Evolutionary conservation across 495 filamentous ascomycete species (phyloP), one percentile per base, ranked within the genome.

Genomic region (Letharia columbiana): DNA sequence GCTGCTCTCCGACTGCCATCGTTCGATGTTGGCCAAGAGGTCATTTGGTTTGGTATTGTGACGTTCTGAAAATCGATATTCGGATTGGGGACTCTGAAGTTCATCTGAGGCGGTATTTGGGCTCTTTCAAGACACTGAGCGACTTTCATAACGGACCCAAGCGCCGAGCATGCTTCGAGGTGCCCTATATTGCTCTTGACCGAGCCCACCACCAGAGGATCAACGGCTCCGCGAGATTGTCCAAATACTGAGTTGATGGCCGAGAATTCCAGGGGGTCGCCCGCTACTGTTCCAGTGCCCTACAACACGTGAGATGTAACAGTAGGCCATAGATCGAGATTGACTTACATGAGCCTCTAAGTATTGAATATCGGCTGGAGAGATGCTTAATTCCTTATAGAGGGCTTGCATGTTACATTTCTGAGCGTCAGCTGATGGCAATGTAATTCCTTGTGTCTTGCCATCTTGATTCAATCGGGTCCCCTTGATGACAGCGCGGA

Each of bases 61-160:
- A 71, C 35, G 35, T 47, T 35, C 11, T 31, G 42, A 59, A 67
- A 66, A 70, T 71, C 72, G 67, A 77, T 7, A 35, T 66, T 28
- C 31, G 62, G 23, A 61, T 45, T 64, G 40, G 57, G 40, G 28
- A 70, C 71, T 15, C 69, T 70, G 49, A 76, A 81, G 23, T 78
- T 74, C 61, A 74, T 74, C 52, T 78, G 73, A 6, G 76, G 71
- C 10, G 75, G 68, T 5, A 77, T 71, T 15, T 71, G 68, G 28
- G 80, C 80, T 68, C 80, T 79, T 63, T 88, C 83, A 42, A 88
- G 72, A 77, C 83, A 84, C 58, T 86, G 65, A n/a, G 78, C 74
- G 0, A 80, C 78, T 66, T 88, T 88, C 63, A 88, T 83, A 10
- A 88, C 68, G 6, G 64, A 40, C 18, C 28, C 66, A 37, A 69